A percentile compares a stretch with the other conserved stretches of the same genome.
Conservation (phyloP, 768 basidiomycete genomes). For the Galerina marginata region DNA sequence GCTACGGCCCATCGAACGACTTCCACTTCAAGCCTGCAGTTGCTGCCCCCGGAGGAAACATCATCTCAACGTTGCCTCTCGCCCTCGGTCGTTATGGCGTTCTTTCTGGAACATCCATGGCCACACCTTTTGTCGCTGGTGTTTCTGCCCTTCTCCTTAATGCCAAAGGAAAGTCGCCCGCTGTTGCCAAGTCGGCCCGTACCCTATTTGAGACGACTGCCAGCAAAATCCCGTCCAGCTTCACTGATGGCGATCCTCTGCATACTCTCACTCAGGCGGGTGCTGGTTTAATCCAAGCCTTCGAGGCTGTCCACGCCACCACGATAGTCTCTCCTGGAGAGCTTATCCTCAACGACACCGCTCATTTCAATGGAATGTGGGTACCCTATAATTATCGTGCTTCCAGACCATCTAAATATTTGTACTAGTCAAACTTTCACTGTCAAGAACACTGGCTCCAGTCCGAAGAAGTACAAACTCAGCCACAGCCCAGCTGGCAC, state of each 20-base stretch:
- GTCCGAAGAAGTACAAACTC: slow-evolving; percentile 49
- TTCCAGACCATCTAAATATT: neutral
- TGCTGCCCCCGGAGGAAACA: slow-evolving; percentile 55
- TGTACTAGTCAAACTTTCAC: slow-evolving; percentile 49
- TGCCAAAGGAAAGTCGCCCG: slow-evolving; percentile 37
- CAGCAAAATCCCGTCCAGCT: slow-evolving; percentile 44
- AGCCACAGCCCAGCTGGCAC: slow-evolving; percentile 64
- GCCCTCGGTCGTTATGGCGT: slow-evolving; percentile 40
- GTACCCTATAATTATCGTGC: slow-evolving; percentile 24
- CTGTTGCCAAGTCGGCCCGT: slow-evolving; percentile 34
- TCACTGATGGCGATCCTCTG: slow-evolving; percentile 53
- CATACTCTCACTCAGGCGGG: slow-evolving; percentile 62
- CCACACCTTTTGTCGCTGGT: slow-evolving; percentile 48
- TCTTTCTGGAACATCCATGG: slow-evolving; percentile 46
- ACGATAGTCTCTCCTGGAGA: slow-evolving; percentile 60
- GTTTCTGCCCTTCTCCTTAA: slow-evolving; percentile 44
- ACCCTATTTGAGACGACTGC: slow-evolving; percentile 57
- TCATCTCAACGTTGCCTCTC: slow-evolving; percentile 48
- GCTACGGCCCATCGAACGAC: slow-evolving; percentile 66
- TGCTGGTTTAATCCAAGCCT: slow-evolving; percentile 61
- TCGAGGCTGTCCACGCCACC: slow-evolving; percentile 57
- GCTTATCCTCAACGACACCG: slow-evolving; percentile 67
- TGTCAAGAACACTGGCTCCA: slow-evolving; percentile 54
- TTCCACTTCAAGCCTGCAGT: slow-evolving; percentile 57
- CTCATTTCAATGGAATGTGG: slow-evolving; percentile 51